Evolutionary conservation across 75 land plant species (phyloP).

Genomic region (Isoetes taiwanensis): DNA sequence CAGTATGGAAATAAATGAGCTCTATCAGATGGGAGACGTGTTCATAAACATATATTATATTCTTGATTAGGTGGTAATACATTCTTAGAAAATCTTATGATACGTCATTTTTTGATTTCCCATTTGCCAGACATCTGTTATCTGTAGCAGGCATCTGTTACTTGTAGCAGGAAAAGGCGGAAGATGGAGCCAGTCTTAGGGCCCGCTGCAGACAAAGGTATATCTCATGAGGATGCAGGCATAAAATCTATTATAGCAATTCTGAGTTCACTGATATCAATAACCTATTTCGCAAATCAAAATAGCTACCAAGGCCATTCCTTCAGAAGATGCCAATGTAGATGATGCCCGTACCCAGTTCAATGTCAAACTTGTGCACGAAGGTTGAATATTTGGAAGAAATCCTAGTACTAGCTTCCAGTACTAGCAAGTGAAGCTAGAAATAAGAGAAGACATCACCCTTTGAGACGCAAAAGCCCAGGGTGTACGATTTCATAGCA

Average conservation of each 20-base stretch:
- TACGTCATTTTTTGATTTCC: too few relatives aligned
- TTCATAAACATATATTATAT: too few relatives aligned
- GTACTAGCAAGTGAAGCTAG: too few relatives aligned
- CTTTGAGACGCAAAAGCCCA: too few relatives aligned
- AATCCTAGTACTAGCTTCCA: conserved; percentile 40
- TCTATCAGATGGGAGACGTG: too few relatives aligned
- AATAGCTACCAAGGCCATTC: conserved; percentile 38
- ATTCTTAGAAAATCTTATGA: too few relatives aligned
- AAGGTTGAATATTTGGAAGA: conserved; percentile 61
- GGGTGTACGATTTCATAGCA: too few relatives aligned
- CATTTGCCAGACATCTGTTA: too few relatives aligned
- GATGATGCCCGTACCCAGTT: conserved; percentile 52
- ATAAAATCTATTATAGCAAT: conserved; percentile 50
- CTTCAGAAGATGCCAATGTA: conserved; percentile 24
- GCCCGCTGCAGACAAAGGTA: conserved; percentile 61
- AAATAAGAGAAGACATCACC: too few relatives aligned
- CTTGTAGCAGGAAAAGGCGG: conserved; percentile 31
- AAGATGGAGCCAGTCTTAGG: conserved; percentile 50
- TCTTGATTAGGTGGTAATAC: too few relatives aligned
- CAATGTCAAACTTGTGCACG: conserved; percentile 69
- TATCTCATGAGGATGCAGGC: conserved; percentile 76
- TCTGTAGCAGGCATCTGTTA: too few relatives aligned
- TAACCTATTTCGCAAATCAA: conserved; percentile 85
- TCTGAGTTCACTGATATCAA: conserved; percentile 53
- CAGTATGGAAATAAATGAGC: too few relatives aligned